These are phyloP conservation scores for Aspergillus sp. DNA, from an alignment of 2,329 filamentous ascomycete genomes.

Conservation along the genomic window DNA sequence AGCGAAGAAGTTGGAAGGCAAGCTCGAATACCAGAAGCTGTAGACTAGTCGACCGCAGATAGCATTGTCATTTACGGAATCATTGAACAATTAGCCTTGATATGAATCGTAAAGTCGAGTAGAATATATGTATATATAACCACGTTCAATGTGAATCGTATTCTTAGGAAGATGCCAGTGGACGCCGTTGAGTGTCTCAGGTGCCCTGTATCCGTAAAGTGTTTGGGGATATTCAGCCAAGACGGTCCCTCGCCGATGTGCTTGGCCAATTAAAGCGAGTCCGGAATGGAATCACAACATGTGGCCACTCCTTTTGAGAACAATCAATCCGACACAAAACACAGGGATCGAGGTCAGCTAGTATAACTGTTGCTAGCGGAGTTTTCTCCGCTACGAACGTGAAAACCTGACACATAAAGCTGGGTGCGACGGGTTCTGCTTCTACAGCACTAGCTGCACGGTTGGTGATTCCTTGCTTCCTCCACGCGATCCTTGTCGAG, in stretches of 20 bases:
- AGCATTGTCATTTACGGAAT: constrained; percentile 18
- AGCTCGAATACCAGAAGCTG: constrained; percentile 95
- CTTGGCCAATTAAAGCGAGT: constrained; percentile 9
- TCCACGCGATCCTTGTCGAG: not conserved
- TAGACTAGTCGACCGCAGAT: constrained; percentile 44
- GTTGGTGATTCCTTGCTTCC: not conserved
- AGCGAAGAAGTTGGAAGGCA: constrained; percentile 97
- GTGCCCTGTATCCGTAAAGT: not conserved
- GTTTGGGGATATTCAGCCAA: constrained; percentile 5
- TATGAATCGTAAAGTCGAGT: not conserved
- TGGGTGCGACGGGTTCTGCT: not conserved
- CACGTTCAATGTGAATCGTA: not conserved
- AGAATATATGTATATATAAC: not conserved
- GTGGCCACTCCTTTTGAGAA: constrained; percentile 9
- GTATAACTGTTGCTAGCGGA: not conserved
- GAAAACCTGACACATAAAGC: not conserved
- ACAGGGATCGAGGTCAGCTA: not conserved
- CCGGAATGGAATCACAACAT: constrained; percentile 9
- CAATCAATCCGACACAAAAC: not conserved
- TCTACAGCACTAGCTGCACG: not conserved
- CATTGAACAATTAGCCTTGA: constrained; percentile 17
- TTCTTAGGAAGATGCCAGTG: not conserved
- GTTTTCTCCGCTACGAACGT: not conserved
- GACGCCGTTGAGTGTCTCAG: not conserved
- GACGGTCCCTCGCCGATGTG: constrained; percentile 2